phyloP scores from a whole-genome alignment of 2,329 filamentous ascomycete genomes.

The Fusarium cicatricum region DNA sequence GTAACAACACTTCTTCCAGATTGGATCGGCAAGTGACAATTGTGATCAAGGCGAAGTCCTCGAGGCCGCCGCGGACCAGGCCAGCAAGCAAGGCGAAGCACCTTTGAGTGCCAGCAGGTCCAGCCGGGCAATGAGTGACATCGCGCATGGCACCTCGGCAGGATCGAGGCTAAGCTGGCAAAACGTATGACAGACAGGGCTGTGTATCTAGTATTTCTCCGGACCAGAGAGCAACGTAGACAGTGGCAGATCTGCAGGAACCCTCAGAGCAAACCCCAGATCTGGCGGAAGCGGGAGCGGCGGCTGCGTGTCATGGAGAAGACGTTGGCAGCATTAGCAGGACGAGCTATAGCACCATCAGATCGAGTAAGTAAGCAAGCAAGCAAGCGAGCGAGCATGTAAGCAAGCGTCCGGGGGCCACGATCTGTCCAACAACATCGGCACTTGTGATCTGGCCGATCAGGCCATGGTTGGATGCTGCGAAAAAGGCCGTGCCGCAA shows the following conservation, averaged over 20 bases:
- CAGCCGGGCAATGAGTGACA: too few species aligned
- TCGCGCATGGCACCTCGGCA: too few species aligned
- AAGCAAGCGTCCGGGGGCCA: constrained; percentile 10
- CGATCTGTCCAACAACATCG: constrained; percentile 11
- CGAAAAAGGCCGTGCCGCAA: constrained; percentile 14
- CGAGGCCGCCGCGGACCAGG: constrained; percentile 5
- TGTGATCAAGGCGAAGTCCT: constrained; percentile 4
- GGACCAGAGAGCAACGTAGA: constrained; percentile 15
- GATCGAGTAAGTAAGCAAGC: constrained; percentile 5
- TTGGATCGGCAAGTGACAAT: too few species aligned
- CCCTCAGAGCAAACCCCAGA: constrained; percentile 36
- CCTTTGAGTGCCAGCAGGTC: not conserved
- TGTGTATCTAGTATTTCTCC: constrained; percentile 13
- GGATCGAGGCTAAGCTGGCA: not conserved
- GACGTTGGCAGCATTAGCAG: constrained; percentile 21
- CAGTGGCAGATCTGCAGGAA: constrained; percentile 40
- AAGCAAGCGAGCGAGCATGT: constrained; percentile 2
- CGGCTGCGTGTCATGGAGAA: constrained; percentile 14
- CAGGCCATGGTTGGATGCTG: constrained; percentile 2
- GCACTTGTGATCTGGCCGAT: constrained; percentile 19
- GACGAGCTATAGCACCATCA: constrained; percentile 12
- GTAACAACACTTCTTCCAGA: too few species aligned
- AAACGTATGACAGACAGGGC: constrained; percentile 12
- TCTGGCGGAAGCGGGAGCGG: constrained; percentile 27
- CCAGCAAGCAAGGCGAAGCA: constrained; percentile 13